Evolutionary conservation across 2,329 filamentous ascomycete genomes (phyloP).

Genomic region (Diaporthe helianthi): DNA sequence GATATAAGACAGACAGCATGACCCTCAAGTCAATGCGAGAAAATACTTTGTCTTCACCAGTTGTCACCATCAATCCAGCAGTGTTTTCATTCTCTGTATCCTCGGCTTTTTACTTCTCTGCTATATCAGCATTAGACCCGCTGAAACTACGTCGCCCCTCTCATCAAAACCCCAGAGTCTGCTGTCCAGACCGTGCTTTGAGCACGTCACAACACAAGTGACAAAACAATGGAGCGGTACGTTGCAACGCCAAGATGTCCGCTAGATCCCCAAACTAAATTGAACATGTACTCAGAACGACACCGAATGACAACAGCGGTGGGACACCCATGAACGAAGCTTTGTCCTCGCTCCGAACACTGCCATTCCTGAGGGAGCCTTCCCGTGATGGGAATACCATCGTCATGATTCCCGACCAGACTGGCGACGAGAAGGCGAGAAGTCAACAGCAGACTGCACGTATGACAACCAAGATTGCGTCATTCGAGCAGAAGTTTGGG

Average conservation of each 20-base stretch:
- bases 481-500: constrained; percentile 12
- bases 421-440: not conserved
- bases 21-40: not conserved
- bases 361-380: not conserved
- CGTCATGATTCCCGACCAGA: constrained; percentile 10
- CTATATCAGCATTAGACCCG: not conserved
- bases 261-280: not conserved
- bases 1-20: not conserved
- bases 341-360: not conserved
- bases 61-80: no score
- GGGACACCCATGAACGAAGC: not conserved
- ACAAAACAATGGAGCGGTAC: not conserved
- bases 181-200: no score
- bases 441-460: not conserved
- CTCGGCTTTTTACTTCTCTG: not conserved
- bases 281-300: not conserved
- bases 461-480: constrained; percentile 5
- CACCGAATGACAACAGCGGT: not conserved
- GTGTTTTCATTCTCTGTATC: no score
- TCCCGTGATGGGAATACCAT: constrained; percentile 11
- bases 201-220: not conserved
- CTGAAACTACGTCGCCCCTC: not conserved
- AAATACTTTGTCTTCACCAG: not conserved
- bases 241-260: not conserved
- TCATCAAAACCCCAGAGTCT: not conserved